Conservation (phyloP, 108 stramenopile genomes). For the Stephanodiscus minutulus region DNA sequence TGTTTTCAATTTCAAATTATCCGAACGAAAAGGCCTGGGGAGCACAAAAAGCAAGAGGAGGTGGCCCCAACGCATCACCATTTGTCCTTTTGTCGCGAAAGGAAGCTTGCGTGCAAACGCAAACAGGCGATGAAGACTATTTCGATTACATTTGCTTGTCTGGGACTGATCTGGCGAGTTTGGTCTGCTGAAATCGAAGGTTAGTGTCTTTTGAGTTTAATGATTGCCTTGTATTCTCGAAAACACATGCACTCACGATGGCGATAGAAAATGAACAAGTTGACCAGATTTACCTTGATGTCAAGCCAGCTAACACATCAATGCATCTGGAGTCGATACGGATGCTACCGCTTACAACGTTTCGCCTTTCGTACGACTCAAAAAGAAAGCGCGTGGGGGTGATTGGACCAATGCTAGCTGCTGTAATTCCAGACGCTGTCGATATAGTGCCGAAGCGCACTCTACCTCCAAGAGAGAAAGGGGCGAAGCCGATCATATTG, state of each 20-base stretch:
- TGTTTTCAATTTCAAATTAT: too few relatives aligned
- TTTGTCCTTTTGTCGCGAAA: too few relatives aligned
- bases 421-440: conserved; percentile 53
- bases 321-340: conserved; percentile 37
- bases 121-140: conserved; percentile 1
- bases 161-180: neutral
- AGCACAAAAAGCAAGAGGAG: too few relatives aligned
- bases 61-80: too few relatives aligned
- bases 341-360: conserved; percentile 32
- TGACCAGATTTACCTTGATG: conserved; percentile 46
- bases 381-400: conserved; percentile 41
- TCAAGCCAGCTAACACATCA: conserved; percentile 35
- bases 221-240: neutral
- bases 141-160: neutral
- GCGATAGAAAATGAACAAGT: conserved; percentile 1
- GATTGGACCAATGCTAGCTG: conserved; percentile 35
- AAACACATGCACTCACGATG: neutral
- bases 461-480: conserved; percentile 50
- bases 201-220: neutral
- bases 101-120: too few relatives aligned
- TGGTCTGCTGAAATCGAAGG: neutral
- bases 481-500: conserved; percentile 43
- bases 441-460: conserved; percentile 52
- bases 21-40: too few relatives aligned
- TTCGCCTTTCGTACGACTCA: conserved; percentile 33